Conservation (phyloP, 164 flowering plant genomes). For the Stephania yunnanensis region DNA sequence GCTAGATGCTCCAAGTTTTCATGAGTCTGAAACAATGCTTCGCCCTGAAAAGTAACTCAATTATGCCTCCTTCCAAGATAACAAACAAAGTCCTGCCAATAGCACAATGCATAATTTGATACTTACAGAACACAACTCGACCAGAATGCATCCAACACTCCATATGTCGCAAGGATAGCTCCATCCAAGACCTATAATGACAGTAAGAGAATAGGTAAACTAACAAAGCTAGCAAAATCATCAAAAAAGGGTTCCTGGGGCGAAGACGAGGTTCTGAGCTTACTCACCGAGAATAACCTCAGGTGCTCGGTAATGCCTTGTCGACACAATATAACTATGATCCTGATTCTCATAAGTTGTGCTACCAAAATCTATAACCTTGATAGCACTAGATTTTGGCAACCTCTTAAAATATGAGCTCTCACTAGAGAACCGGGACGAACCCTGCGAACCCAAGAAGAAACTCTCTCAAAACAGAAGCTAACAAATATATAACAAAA, state of each 20-base stretch:
- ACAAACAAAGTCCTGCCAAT: too few relatives aligned
- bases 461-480: neutral
- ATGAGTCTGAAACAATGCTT: constrained; percentile 75
- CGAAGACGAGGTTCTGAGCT: neutral
- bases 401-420: constrained; percentile 46
- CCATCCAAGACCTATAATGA: constrained; percentile 67
- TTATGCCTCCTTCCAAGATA: constrained; percentile 12
- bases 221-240: neutral
- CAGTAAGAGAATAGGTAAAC: neutral
- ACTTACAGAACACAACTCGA: constrained; percentile 65
- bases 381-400: constrained; percentile 63
- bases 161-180: constrained; percentile 77
- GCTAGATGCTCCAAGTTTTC: constrained; percentile 76
- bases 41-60: constrained; percentile 38
- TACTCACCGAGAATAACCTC: constrained; percentile 75
- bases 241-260: neutral
- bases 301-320: constrained; percentile 84
- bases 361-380: constrained; percentile 90
- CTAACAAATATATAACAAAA: neutral
- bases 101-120: neutral
- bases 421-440: constrained; percentile 60
- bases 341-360: constrained; percentile 66
- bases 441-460: constrained; percentile 33
- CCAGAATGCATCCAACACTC: constrained; percentile 80
- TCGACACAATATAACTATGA: constrained; percentile 70